A percentile compares a stretch with the other conserved stretches of the same genome.
Evolutionary conservation across 352 stramenopile species (phyloP).

Genomic region (Phytophthora kernoviae): DNA sequence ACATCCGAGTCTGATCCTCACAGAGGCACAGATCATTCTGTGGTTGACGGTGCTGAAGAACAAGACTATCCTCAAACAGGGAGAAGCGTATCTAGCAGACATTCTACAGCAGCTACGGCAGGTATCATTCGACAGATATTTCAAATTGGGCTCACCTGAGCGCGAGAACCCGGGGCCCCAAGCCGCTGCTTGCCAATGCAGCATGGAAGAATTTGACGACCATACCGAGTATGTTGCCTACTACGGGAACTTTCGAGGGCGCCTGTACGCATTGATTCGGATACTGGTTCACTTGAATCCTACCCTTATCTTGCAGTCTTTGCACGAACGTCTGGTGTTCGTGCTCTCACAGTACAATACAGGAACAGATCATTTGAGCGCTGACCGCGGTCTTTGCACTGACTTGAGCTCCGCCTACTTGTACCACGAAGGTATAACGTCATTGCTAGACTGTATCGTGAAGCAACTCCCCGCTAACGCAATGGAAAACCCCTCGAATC

Average conservation of each 20-base stretch:
- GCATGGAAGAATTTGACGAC: slow-evolving; percentile 74
- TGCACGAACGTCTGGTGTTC: slow-evolving; percentile 64
- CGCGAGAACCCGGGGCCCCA: slow-evolving; percentile 41
- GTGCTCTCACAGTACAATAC: slow-evolving; percentile 51
- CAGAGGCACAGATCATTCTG: slow-evolving; percentile 74
- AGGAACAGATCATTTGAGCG: slow-evolving; percentile 57
- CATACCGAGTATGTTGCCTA: slow-evolving; percentile 73
- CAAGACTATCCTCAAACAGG: slow-evolving; percentile 57
- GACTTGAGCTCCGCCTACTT: slow-evolving; percentile 68
- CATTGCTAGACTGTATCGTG: slow-evolving; percentile 73
- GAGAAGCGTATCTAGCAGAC: slow-evolving; percentile 38
- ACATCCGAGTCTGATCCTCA: slow-evolving; percentile 71
- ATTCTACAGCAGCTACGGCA: slow-evolving; percentile 58
- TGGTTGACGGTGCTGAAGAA: slow-evolving; percentile 81
- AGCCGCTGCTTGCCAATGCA: slow-evolving; percentile 43
- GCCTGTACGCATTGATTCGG: slow-evolving; percentile 78
- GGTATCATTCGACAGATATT: slow-evolving; percentile 81
- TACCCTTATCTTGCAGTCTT: slow-evolving; percentile 49
- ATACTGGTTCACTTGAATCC: slow-evolving; percentile 65
- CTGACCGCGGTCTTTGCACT: slow-evolving; percentile 53
- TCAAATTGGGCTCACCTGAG: slow-evolving; percentile 73
- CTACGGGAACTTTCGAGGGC: slow-evolving; percentile 80
- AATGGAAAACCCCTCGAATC: slow-evolving; percentile 48
- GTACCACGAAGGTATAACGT: slow-evolving; percentile 79
- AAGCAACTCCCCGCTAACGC: slow-evolving; percentile 64